phyloP scores from a whole-genome alignment of 805 yeast genomes.

The Monosporozyma unispora region DNA sequence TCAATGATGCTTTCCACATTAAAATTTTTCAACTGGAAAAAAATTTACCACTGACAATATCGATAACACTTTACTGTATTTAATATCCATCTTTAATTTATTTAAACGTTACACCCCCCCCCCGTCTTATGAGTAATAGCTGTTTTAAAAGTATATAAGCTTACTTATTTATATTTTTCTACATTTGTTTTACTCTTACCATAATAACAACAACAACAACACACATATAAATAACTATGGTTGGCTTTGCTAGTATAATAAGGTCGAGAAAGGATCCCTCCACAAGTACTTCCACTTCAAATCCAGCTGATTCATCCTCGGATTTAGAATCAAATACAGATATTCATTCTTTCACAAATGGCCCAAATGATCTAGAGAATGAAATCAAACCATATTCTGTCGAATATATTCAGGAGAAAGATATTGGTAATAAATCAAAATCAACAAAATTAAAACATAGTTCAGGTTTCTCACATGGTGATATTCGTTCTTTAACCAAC shows the following conservation, averaged over 20 bases:
- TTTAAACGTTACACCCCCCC: no score
- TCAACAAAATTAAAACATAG: not conserved
- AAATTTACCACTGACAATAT: no score
- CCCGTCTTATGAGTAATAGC: no score
- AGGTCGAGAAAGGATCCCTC: slow-evolving; percentile 4
- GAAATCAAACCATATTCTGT: slow-evolving; percentile 4
- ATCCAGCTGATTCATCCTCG: not conserved
- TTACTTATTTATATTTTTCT: no score
- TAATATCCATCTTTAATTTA: no score
- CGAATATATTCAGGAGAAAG: not conserved
- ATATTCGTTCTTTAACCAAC: slow-evolving; percentile 6
- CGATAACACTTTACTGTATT: no score
- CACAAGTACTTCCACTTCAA: not conserved
- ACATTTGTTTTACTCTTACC: no score
- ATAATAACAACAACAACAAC: not conserved
- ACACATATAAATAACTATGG: slow-evolving; percentile 4
- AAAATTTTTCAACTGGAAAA: no score
- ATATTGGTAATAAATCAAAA: slow-evolving; percentile 1
- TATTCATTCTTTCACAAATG: slow-evolving; percentile 1
- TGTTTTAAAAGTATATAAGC: no score
- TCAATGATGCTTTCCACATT: not conserved
- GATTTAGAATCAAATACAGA: slow-evolving; percentile 2
- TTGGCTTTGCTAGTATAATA: slow-evolving; percentile 7
- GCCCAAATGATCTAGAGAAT: slow-evolving; percentile 1
- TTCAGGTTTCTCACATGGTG: slow-evolving; percentile 1